These are phyloP conservation scores for Neobulgaria alba DNA, from an alignment of 2,329 filamentous ascomycete genomes.

Conservation along the genomic window DNA sequence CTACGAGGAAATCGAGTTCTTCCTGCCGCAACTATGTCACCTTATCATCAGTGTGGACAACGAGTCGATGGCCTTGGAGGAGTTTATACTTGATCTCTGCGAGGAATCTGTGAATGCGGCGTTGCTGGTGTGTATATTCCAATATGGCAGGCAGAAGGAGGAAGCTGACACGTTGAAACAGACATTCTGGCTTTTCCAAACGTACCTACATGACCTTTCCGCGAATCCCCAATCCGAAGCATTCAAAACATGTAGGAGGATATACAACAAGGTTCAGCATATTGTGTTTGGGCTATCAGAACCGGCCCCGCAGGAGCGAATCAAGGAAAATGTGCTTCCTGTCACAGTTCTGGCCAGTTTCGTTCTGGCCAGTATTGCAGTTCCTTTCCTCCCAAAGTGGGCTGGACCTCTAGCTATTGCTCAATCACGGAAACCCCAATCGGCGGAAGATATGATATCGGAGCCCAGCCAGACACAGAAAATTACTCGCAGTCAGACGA, in stretches of 20 bases:
- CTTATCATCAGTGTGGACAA: conserved; percentile 83
- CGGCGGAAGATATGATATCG: conserved; percentile 50
- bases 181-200: conserved; percentile 90
- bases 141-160: conserved; percentile 1
- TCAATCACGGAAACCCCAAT: conserved; percentile 68
- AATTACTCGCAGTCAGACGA: conserved; percentile 61
- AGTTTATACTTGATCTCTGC: conserved; percentile 78
- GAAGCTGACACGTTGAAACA: conserved; percentile 35
- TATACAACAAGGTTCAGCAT: conserved; percentile 84
- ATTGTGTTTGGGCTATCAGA: conserved; percentile 77
- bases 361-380: conserved; percentile 66
- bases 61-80: conserved; percentile 84
- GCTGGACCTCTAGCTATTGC: conserved; percentile 74
- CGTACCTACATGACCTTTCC: conserved; percentile 74
- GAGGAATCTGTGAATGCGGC: conserved; percentile 82
- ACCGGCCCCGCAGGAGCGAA: conserved; percentile 55
- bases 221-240: conserved; percentile 64
- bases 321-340: conserved; percentile 72
- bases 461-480: conserved; percentile 46
- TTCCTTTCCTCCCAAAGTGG: conserved; percentile 68
- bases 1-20: conserved; percentile 90
- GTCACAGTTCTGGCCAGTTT: conserved; percentile 76
- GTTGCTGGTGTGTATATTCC: conserved; percentile 64
- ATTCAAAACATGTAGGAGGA: conserved; percentile 73
- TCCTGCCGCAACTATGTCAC: conserved; percentile 80